Evolutionary conservation across 805 yeast genomes (phyloP).

Genomic region (Blastobotrys attinorum): DNA sequence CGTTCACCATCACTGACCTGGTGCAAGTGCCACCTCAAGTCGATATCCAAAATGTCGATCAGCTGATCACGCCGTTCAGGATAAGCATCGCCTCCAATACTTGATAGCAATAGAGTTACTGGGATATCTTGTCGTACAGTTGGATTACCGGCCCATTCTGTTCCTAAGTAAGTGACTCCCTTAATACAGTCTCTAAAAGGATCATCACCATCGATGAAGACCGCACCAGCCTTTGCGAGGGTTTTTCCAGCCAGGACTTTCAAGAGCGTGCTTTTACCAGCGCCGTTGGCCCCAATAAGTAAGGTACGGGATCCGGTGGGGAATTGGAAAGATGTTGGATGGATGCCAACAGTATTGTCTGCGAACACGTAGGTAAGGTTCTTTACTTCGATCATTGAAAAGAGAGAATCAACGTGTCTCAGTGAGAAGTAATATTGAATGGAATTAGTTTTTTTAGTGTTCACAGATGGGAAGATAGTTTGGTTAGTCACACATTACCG

Average conservation of each 20-base stretch:
- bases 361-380: conserved; percentile 66
- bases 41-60: conserved; percentile 73
- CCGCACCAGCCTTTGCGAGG: conserved; percentile 62
- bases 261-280: conserved; percentile 88
- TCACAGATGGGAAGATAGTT: too few species aligned
- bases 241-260: conserved; percentile 87
- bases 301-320: conserved; percentile 70
- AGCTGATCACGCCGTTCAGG: conserved; percentile 71
- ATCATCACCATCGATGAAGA: conserved; percentile 72
- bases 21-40: conserved; percentile 87
- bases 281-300: conserved; percentile 91
- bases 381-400: conserved; percentile 49
- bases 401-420: too few species aligned
- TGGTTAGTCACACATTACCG: too few species aligned
- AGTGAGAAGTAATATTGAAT: too few species aligned
- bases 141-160: conserved; percentile 95
- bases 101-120: conserved; percentile 65
- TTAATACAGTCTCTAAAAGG: conserved; percentile 63
- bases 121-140: conserved; percentile 88
- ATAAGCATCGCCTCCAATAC: conserved; percentile 74
- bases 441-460: too few species aligned
- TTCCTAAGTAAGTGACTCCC: conserved; percentile 72
- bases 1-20: conserved; percentile 91
- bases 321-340: conserved; percentile 51
- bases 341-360: conserved; percentile 55